Conservation (phyloP, 495 filamentous ascomycete genomes). For the Trichoderma asperelloides region DNA sequence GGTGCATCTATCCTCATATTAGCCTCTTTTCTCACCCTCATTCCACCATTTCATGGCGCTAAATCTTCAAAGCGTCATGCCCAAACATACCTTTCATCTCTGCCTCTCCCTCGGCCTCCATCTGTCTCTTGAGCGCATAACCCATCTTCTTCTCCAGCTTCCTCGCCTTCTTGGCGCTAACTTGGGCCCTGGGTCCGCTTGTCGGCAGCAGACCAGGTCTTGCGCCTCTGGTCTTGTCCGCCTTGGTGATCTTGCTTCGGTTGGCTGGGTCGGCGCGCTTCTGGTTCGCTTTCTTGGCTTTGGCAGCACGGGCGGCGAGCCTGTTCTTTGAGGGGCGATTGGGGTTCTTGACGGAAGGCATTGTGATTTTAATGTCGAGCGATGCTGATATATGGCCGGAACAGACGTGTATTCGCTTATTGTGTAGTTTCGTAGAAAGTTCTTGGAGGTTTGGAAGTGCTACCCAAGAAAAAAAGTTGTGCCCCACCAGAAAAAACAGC, state of each 20-base stretch:
- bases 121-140: constrained; percentile 20
- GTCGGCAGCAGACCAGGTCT: constrained; percentile 31
- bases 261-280: constrained; percentile 6
- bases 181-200: constrained; percentile 29
- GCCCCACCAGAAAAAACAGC: not conserved
- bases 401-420: not conserved
- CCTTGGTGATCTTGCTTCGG: constrained; percentile 20
- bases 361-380: constrained; percentile 10
- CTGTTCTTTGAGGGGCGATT: constrained; percentile 37
- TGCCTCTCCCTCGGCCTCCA: constrained; percentile 17
- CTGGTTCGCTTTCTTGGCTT: constrained; percentile 16
- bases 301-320: constrained; percentile 25
- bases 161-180: constrained; percentile 34
- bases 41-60: not conserved
- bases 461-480: not conserved
- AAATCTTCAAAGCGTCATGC: constrained; percentile 6
- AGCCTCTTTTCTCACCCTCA: not conserved
- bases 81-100: constrained; percentile 16
- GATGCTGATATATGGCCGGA: not conserved
- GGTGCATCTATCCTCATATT: constrained; percentile 6
- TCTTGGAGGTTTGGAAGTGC: not conserved
- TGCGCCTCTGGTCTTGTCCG: constrained; percentile 28
- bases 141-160: constrained; percentile 35
- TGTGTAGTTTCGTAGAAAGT: not conserved
- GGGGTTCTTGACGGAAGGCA: constrained; percentile 39